Evolutionary conservation across 2,329 filamentous ascomycete species (phyloP).

Genomic region (Calonectria crousiana): DNA sequence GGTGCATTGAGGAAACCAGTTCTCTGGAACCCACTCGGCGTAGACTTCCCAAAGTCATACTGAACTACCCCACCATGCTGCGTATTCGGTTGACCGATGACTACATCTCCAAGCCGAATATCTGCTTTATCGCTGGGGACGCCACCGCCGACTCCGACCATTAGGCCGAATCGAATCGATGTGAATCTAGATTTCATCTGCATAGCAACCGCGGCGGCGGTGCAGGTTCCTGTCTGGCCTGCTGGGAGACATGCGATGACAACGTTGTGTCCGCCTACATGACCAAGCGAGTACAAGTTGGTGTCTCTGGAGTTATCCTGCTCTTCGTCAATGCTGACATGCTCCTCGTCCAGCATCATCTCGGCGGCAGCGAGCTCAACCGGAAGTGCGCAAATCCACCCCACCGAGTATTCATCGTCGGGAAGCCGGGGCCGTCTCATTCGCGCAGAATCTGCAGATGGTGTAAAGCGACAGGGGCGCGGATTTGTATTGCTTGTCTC

Average conservation of each 20-base stretch:
- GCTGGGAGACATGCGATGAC: neutral
- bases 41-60: neutral
- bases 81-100: neutral
- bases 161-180: neutral
- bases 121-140: neutral
- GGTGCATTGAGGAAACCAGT: too few species aligned
- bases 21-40: neutral
- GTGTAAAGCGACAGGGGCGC: too few species aligned
- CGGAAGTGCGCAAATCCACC: neutral
- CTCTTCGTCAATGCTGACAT: neutral
- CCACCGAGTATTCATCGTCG: neutral
- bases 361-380: neutral
- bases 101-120: neutral
- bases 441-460: neutral
- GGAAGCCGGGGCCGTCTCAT: neutral
- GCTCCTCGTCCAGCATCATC: neutral
- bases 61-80: neutral
- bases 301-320: neutral
- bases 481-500: too few species aligned
- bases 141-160: neutral
- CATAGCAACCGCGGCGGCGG: neutral
- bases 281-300: neutral
- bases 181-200: neutral
- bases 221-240: neutral
- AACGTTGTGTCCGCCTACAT: neutral